phyloP scores from a whole-genome alignment of 2,329 filamentous ascomycete genomes.

The Fusarium nurragi region DNA sequence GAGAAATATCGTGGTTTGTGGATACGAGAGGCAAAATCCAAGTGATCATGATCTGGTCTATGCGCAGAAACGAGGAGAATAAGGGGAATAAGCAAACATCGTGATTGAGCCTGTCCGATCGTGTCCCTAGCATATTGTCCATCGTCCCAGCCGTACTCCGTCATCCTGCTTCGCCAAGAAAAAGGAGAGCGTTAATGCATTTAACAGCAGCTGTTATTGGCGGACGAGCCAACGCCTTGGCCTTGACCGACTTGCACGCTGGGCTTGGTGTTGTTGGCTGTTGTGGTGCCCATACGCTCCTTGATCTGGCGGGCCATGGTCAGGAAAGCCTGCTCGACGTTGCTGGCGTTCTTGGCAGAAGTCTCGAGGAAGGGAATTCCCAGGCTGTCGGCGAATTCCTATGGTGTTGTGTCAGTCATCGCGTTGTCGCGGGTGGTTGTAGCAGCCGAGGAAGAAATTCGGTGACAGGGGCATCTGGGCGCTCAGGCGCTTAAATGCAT shows the following conservation, averaged over 20 bases:
- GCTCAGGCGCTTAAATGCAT: slow-evolving; percentile 34
- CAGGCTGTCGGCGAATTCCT: slow-evolving; percentile 99
- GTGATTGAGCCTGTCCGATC: slow-evolving; percentile 46
- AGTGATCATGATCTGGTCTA: slow-evolving; percentile 51
- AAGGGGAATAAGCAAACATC: slow-evolving; percentile 42
- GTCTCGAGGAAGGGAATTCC: slow-evolving; percentile 99
- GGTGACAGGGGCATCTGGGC: slow-evolving; percentile 13
- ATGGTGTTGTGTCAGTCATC: slow-evolving; percentile 37
- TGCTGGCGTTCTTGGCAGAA: slow-evolving; percentile 98
- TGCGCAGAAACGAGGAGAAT: slow-evolving; percentile 46
- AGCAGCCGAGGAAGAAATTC: slow-evolving; percentile 11
- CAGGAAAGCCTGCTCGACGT: slow-evolving; percentile 99
- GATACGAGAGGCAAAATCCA: slow-evolving; percentile 45
- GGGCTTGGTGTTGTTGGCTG: slow-evolving; percentile 96
- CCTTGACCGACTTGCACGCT: slow-evolving; percentile 96
- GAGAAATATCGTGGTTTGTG: slow-evolving; percentile 24
- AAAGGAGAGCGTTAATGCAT: slow-evolving; percentile 42
- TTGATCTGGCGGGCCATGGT: slow-evolving; percentile 99
- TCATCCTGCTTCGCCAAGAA: slow-evolving; percentile 43
- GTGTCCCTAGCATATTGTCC: slow-evolving; percentile 44
- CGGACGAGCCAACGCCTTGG: slow-evolving; percentile 89
- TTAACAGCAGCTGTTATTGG: slow-evolving; percentile 91
- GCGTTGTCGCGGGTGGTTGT: neutral
- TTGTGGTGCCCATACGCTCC: slow-evolving; percentile 98
- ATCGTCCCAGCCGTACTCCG: slow-evolving; percentile 41